A percentile compares a stretch with the other conserved stretches of the same genome.
Evolutionary conservation across 73 alveolate genomes (phyloP).

Genomic region (Blepharisma japonicum): DNA sequence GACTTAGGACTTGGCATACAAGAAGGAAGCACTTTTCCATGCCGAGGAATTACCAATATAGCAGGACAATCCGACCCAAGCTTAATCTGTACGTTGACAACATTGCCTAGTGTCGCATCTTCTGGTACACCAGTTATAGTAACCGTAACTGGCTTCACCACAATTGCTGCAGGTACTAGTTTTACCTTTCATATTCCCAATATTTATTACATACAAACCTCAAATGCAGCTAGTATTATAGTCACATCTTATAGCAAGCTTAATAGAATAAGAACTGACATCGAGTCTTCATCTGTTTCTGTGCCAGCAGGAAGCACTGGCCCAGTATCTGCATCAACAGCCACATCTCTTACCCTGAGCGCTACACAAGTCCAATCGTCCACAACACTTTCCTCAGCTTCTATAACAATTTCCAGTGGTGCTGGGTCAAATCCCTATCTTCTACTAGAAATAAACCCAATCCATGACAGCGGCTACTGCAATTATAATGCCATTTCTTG

Average conservation of each 20-base stretch:
- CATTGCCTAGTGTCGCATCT: conserved; percentile 16
- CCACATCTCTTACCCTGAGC: neutral
- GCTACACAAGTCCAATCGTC: neutral
- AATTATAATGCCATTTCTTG: neutral
- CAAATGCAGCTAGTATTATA: neutral
- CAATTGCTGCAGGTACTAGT: conserved; percentile 28
- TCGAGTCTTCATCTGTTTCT: conserved; percentile 8
- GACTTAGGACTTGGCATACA: conserved; percentile 9
- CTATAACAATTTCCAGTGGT: neutral
- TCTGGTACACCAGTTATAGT: conserved; percentile 14
- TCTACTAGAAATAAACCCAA: conserved; percentile 13
- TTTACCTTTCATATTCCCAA: conserved; percentile 14
- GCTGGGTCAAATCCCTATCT: neutral
- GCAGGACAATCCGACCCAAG: neutral
- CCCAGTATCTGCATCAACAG: conserved; percentile 7
- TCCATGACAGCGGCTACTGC: conserved; percentile 28
- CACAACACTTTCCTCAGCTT: neutral
- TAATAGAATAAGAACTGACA: conserved; percentile 12
- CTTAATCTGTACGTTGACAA: neutral
- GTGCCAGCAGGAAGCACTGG: neutral
- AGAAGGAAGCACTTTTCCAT: neutral
- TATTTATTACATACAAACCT: neutral
- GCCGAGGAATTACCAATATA: conserved; percentile 4
- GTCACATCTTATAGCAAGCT: conserved; percentile 9
- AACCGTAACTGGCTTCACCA: conserved; percentile 17